Percentiles rank a stretch among this genome's conserved stretches.
Evolutionary conservation across 2,329 filamentous ascomycete genomes (phyloP).

Genomic region (Fusarium fracticaudum): DNA sequence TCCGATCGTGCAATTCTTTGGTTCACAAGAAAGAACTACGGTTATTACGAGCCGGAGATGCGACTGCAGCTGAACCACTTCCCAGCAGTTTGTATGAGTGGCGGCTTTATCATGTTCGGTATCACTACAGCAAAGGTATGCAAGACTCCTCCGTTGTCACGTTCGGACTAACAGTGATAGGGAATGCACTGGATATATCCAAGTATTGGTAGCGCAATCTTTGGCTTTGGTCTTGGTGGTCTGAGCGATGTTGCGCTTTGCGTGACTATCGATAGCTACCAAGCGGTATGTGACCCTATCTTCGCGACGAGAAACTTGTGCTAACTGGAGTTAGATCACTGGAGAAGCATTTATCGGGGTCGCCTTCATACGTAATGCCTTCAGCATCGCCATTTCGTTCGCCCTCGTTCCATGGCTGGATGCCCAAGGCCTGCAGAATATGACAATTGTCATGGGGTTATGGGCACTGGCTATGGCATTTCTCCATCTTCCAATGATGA

Average conservation of each 20-base stretch:
- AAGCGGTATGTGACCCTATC: neutral
- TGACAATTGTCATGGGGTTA: constrained; percentile 22
- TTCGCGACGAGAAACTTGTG: rapidly evolving
- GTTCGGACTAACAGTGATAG: constrained; percentile 24
- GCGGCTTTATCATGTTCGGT: constrained; percentile 51
- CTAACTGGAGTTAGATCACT: neutral
- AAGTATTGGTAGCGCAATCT: constrained; percentile 46
- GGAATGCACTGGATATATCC: constrained; percentile 53
- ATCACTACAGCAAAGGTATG: constrained; percentile 45
- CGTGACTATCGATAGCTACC: constrained; percentile 47
- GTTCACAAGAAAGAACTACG: constrained; percentile 49
- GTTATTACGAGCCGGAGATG: constrained; percentile 56
- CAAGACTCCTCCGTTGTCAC: neutral
- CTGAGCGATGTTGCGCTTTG: constrained; percentile 48
- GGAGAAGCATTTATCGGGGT: constrained; percentile 22
- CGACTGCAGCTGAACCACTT: constrained; percentile 45
- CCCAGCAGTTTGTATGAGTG: constrained; percentile 45
- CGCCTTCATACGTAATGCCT: constrained; percentile 12
- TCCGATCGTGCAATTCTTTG: constrained; percentile 49
- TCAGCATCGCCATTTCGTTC: constrained; percentile 26
- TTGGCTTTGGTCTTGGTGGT: constrained; percentile 48
- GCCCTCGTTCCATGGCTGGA: constrained; percentile 24
- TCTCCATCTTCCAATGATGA: constrained; percentile 10
- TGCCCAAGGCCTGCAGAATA: constrained; percentile 17
- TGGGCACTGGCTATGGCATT: constrained; percentile 7